A percentile compares a stretch with the other conserved stretches of the same genome.
Conservation (phyloP, 2,329 filamentous ascomycete genomes). For the Alternaria ventricosa region DNA sequence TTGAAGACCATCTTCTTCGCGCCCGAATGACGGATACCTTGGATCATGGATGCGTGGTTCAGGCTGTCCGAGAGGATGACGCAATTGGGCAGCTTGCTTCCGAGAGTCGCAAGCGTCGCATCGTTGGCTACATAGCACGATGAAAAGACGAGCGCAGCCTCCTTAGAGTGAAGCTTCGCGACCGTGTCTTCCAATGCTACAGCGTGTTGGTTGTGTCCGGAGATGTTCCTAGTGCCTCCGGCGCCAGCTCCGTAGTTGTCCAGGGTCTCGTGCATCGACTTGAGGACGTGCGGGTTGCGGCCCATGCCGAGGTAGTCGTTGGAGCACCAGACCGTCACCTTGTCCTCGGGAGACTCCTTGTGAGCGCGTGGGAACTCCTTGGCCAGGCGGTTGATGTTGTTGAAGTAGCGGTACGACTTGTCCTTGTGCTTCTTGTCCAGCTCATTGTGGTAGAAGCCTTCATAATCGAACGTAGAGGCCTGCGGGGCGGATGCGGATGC, state of each 20-base stretch:
- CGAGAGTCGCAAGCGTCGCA: constrained; percentile 93
- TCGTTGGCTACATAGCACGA: constrained; percentile 99
- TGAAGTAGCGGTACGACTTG: constrained; percentile 99
- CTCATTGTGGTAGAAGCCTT: constrained; percentile 84
- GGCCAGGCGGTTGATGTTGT: constrained; percentile 98
- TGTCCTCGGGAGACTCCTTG: constrained; percentile 80
- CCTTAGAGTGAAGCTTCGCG: constrained; percentile 89
- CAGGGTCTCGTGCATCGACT: constrained; percentile 91
- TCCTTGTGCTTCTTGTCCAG: constrained; percentile 99
- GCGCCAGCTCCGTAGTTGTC: constrained; percentile 95
- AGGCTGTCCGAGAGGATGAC: constrained; percentile 97
- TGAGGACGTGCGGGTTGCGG: constrained; percentile 82
- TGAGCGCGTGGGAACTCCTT: constrained; percentile 96
- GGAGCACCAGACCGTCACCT: constrained; percentile 97
- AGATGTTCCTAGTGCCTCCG: constrained; percentile 96
- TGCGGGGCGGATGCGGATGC: constrained; percentile 57
- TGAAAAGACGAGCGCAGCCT: constrained; percentile 90
- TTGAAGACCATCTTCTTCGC: constrained; percentile 98
- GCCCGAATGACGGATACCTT: constrained; percentile 96
- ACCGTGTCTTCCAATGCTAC: constrained; percentile 81
- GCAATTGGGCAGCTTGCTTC: constrained; percentile 93
- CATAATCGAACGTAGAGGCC: constrained; percentile 79
- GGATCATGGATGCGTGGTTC: constrained; percentile 99
- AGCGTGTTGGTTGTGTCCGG: constrained; percentile 95
- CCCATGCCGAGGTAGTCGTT: constrained; percentile 99